Conservation (phyloP, 805 yeast species). For the Maudiozyma barnettii region DNA sequence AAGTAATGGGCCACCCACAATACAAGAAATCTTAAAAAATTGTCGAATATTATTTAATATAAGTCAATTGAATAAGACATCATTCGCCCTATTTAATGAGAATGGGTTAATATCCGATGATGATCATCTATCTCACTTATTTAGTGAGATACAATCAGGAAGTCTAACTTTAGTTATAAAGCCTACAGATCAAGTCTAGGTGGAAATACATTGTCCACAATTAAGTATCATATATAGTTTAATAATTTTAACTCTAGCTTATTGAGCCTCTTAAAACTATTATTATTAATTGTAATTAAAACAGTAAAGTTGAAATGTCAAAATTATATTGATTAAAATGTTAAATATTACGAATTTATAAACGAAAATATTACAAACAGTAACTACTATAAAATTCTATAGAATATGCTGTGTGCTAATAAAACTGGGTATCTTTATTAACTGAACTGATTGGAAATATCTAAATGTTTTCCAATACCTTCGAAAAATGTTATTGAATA, state of each 20-base stretch:
- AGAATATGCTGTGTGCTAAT: conserved; percentile 1
- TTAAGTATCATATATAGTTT: too few relatives aligned
- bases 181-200: background rate
- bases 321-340: background rate
- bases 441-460: conserved; percentile 1
- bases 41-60: conserved; percentile 66
- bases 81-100: conserved; percentile 17
- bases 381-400: background rate
- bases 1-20: conserved; percentile 72
- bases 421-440: conserved; percentile 2
- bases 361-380: conserved; percentile 3
- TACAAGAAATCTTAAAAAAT: conserved; percentile 67
- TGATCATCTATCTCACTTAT: conserved; percentile 37
- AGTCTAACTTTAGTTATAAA: background rate
- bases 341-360: conserved; percentile 2
- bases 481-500: background rate
- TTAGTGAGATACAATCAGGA: conserved; percentile 21
- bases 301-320: background rate
- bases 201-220: background rate
- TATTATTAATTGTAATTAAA: too few relatives aligned
- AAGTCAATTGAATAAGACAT: conserved; percentile 8
- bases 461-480: background rate
- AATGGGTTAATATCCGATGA: conserved; percentile 34
- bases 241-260: too few relatives aligned
- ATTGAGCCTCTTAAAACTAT: too few relatives aligned